phyloP scores from a whole-genome alignment of 2,329 filamentous ascomycete species.

The Uncinocarpus reesii region DNA sequence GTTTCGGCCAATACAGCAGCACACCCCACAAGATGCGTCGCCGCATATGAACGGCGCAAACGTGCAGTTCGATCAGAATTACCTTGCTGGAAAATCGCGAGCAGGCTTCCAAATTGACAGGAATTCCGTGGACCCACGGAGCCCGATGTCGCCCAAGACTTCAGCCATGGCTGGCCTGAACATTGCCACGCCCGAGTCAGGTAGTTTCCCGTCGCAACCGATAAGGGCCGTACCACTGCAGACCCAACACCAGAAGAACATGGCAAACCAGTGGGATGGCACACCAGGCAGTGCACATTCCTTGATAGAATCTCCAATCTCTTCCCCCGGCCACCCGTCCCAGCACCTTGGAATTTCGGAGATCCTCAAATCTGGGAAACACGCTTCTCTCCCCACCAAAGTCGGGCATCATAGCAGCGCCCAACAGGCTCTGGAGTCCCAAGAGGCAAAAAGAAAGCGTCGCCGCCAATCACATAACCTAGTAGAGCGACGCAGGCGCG shows the following conservation, averaged over 20 bases:
- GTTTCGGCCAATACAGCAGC: slow-evolving; percentile 57
- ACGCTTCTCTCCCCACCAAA: slow-evolving; percentile 82
- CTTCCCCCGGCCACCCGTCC: slow-evolving; percentile 54
- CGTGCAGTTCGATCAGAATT: slow-evolving; percentile 45
- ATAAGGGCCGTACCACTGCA: slow-evolving; percentile 57
- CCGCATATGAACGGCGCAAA: slow-evolving; percentile 30
- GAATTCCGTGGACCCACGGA: slow-evolving; percentile 63
- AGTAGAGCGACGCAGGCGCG: slow-evolving; percentile 83
- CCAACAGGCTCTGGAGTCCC: slow-evolving; percentile 54
- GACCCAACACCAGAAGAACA: slow-evolving; percentile 64
- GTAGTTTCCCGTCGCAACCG: slow-evolving; percentile 64
- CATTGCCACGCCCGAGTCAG: slow-evolving; percentile 60
- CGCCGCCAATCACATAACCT: slow-evolving; percentile 91
- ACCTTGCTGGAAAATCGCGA: slow-evolving; percentile 49
- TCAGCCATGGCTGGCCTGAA: slow-evolving; percentile 62
- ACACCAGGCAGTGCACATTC: slow-evolving; percentile 75
- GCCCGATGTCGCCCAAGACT: slow-evolving; percentile 80
- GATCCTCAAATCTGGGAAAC: slow-evolving; percentile 70
- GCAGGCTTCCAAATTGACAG: slow-evolving; percentile 57
- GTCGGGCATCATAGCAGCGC: slow-evolving; percentile 45
- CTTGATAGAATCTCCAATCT: slow-evolving; percentile 79
- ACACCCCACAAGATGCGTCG: slow-evolving; percentile 33
- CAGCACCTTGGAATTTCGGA: slow-evolving; percentile 71
- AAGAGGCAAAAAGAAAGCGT: slow-evolving; percentile 86
- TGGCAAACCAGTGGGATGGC: slow-evolving; percentile 83